A percentile compares a stretch with the other conserved stretches of the same genome.
phyloP scores from a whole-genome alignment of 2,329 filamentous ascomycete genomes.

The Lachnellula hyalina region DNA sequence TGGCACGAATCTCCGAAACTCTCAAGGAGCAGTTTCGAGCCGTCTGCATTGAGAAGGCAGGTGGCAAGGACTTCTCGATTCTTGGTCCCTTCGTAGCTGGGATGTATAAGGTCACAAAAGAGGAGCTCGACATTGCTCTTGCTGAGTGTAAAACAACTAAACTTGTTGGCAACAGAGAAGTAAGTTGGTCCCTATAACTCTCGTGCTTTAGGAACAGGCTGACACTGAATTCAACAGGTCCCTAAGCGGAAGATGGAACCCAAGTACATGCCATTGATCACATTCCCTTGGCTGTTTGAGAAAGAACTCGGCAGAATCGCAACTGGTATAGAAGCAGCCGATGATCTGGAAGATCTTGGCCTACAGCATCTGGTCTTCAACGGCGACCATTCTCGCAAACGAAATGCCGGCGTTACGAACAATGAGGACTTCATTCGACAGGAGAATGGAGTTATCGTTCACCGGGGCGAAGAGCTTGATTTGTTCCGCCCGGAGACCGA shows the following conservation, averaged over 20 bases:
- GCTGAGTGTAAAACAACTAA: slow-evolving; percentile 40
- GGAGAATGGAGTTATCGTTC: slow-evolving; percentile 27
- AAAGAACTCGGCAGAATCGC: slow-evolving; percentile 67
- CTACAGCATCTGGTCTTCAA: slow-evolving; percentile 14
- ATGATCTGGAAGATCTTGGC: slow-evolving; percentile 21
- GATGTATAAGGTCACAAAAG: slow-evolving; percentile 79
- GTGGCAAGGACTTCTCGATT: slow-evolving; percentile 49
- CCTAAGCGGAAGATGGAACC: not conserved
- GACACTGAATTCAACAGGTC: not conserved
- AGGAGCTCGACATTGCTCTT: slow-evolving; percentile 59
- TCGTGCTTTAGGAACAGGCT: not conserved
- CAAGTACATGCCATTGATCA: not conserved
- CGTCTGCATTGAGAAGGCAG: slow-evolving; percentile 60
- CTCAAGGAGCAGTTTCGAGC: slow-evolving; percentile 66
- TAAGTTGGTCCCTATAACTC: slow-evolving; percentile 9
- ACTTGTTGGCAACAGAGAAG: slow-evolving; percentile 34
- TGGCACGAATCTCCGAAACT: slow-evolving; percentile 60
- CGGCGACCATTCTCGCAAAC: slow-evolving; percentile 6
- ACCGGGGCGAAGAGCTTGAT: slow-evolving; percentile 31
- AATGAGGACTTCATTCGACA: slow-evolving; percentile 26
- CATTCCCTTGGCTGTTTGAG: slow-evolving; percentile 70
- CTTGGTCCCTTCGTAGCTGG: slow-evolving; percentile 73
- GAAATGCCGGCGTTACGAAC: slow-evolving; percentile 1
- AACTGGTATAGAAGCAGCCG: slow-evolving; percentile 31
- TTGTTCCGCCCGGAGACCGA: slow-evolving; percentile 26